phyloP scores from a whole-genome alignment of 768 basidiomycete species.

The Lentinus brumalis region DNA sequence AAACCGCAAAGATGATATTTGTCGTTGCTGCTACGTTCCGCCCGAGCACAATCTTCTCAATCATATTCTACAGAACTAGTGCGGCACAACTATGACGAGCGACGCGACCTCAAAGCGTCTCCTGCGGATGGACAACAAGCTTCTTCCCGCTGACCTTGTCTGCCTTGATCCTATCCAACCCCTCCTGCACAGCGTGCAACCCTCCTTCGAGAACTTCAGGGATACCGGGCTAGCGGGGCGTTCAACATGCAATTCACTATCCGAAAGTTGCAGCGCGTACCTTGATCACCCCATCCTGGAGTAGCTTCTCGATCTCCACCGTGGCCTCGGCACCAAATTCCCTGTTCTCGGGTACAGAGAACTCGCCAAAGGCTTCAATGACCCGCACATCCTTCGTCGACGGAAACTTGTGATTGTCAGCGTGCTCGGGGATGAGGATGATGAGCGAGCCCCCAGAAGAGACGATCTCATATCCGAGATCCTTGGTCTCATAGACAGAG shows the following conservation, averaged over 20 bases:
- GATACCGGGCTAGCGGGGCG: neutral
- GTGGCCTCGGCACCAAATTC: conserved; percentile 4
- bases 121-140: conserved; percentile 30
- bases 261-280: neutral
- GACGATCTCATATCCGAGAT: conserved; percentile 23
- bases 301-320: neutral
- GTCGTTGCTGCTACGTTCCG: too few species aligned
- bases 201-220: conserved; percentile 29
- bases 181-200: conserved; percentile 27
- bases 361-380: conserved; percentile 5
- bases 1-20: too few species aligned
- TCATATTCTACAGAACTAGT: too few species aligned
- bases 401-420: neutral
- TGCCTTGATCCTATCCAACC: conserved; percentile 23
- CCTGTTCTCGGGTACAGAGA: conserved; percentile 6
- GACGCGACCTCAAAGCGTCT: conserved; percentile 1
- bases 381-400: conserved; percentile 11
- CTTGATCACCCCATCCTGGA: conserved; percentile 19
- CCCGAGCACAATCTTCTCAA: too few species aligned
- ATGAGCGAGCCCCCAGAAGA: conserved; percentile 23
- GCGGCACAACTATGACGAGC: too few species aligned
- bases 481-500: conserved; percentile 14
- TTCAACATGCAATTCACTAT: neutral
- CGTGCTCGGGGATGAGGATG: conserved; percentile 1
- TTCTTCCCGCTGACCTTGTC: conserved; percentile 30